Conservation (phyloP, 768 basidiomycete genomes). For the Psilocybe cyanescens region DNA sequence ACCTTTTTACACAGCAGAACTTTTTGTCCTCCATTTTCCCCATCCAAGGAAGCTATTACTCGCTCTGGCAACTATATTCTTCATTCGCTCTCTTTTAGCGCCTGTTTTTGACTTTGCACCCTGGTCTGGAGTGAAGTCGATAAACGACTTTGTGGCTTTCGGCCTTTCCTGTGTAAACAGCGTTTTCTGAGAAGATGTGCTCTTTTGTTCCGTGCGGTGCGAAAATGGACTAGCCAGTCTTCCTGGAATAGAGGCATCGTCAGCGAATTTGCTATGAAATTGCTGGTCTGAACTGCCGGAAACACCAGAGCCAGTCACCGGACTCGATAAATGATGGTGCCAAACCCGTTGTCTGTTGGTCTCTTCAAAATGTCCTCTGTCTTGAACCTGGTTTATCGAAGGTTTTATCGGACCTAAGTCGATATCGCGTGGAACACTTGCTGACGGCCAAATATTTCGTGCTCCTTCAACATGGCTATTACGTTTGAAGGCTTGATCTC, state of each 20-base stretch:
- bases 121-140: constrained; percentile 39
- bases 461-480: background rate
- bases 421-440: background rate
- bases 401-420: background rate
- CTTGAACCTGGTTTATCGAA: background rate
- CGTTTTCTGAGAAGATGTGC: constrained; percentile 1
- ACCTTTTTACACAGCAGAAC: background rate
- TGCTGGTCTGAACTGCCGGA: background rate
- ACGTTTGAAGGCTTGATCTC: constrained; percentile 5
- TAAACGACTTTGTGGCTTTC: constrained; percentile 35
- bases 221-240: background rate
- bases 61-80: constrained; percentile 26
- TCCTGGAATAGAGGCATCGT: background rate
- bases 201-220: background rate
- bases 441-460: background rate
- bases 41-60: constrained; percentile 27
- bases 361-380: background rate
- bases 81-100: constrained; percentile 24
- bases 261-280: background rate
- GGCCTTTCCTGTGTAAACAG: constrained; percentile 7
- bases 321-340: constrained; percentile 1
- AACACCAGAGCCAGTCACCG: background rate
- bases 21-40: constrained; percentile 23
- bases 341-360: background rate
- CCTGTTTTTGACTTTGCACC: constrained; percentile 11